These are phyloP conservation scores for Aspergillus neotritici DNA, from an alignment of 2,329 filamentous ascomycete genomes.

Conservation along the genomic window DNA sequence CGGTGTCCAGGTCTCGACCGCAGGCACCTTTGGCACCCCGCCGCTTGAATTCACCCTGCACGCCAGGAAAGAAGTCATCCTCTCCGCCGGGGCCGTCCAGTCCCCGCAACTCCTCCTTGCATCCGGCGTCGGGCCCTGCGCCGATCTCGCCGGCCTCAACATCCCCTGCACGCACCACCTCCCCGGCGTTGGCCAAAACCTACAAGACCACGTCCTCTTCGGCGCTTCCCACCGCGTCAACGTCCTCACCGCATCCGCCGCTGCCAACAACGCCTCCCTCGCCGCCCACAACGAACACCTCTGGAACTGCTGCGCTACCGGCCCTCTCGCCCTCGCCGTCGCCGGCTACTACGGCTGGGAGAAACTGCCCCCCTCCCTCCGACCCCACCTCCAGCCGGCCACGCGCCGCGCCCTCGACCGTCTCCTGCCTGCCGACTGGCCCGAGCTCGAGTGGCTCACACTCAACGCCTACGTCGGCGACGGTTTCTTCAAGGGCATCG, in stretches of 20 bases:
- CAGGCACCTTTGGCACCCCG: constrained; percentile 11
- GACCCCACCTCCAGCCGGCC: constrained; percentile 31
- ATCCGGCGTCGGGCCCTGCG: constrained; percentile 14
- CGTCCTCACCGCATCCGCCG: constrained; percentile 25
- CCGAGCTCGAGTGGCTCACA: constrained; percentile 26
- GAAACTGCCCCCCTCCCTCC: constrained; percentile 27
- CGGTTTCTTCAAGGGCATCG: constrained; percentile 25
- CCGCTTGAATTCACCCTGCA: constrained; percentile 13
- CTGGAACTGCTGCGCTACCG: constrained; percentile 13
- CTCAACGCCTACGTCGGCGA: constrained; percentile 9
- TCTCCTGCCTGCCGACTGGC: constrained; percentile 27
- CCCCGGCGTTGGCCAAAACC: constrained; percentile 30
- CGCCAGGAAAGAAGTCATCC: constrained; percentile 13
- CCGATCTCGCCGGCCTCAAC: constrained; percentile 13
- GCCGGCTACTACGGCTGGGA: constrained; percentile 25
- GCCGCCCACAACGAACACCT: constrained; percentile 20
- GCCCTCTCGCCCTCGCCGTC: constrained; percentile 20
- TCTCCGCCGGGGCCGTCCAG: constrained; percentile 10
- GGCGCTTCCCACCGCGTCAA: constrained; percentile 32
- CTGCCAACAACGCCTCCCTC: constrained; percentile 18
- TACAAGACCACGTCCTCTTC: constrained; percentile 41
- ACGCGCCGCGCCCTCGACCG: constrained; percentile 6
- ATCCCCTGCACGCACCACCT: constrained; percentile 15
- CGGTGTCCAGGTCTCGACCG: constrained; percentile 12
- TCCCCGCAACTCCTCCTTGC: constrained; percentile 14